Evolutionary conservation across 192 early-diverging fungal genomes (phyloP), one percentile per base, ranked within the genome.

Genomic region (Fimicolochytrium jonesii): DNA sequence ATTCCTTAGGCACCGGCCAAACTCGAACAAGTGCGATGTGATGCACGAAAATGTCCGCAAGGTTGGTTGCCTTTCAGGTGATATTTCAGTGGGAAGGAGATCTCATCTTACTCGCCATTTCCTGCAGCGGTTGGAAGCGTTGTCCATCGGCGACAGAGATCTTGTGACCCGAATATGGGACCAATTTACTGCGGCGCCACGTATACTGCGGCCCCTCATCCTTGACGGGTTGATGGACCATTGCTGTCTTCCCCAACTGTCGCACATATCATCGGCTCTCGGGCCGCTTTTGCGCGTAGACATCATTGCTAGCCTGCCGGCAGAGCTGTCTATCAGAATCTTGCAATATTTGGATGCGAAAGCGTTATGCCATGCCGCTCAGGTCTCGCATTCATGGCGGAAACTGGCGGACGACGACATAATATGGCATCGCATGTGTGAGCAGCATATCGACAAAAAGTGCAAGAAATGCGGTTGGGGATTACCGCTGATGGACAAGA

Each of bases 391-490:
- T 11, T 56, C 70, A 3, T 99, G 96, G 96, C 84, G 80, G n/a
- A 53, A 52, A 17, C 59, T 95, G 11, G 91, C 93, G 4, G 91
- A 97, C 61, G 92, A 94, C 62, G 92, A 99, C 64, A 74, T 87
- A 6, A 78, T 99, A 15, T 99, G 96, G 96, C 90, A 96, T 65
- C 76, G 88, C 31, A 95, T 99, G 92, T 99, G 96, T 61, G 87
- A 88, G 34, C 94, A 97, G 74, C 96, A 99, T 66, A 99, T 96
- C 52, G 93, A 94, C 71, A 90, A 90, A 55, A 90, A 91, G 58
- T 99, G 96, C 66, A 79, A 78, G 63, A 95, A 88, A 56, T 99
- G 96, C 71, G 96, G 96, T 1, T 99, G 94, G 94, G 94, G 96
- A 0, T 60, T 97, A 33, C 95, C 95, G n/a, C 63, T 92, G 60